Evolutionary conservation across 1,139 yeast species (phyloP).

Genomic region (Fermentozyma sake): DNA sequence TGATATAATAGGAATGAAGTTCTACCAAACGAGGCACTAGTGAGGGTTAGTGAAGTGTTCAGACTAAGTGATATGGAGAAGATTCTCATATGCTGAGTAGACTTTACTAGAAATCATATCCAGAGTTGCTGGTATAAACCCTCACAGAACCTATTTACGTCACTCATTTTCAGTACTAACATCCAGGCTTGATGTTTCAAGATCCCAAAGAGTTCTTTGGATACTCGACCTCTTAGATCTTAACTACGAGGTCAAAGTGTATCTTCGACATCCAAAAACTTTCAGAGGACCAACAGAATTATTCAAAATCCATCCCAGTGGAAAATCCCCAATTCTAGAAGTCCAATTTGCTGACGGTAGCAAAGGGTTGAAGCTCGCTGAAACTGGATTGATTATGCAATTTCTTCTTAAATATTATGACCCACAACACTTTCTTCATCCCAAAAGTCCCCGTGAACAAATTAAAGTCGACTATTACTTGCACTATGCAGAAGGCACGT

Average conservation of each 20-base stretch:
- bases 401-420: constrained; percentile 42
- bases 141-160: too few species aligned
- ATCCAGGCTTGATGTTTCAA: constrained; percentile 44
- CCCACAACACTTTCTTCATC: constrained; percentile 27
- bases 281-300: constrained; percentile 44
- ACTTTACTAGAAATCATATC: too few species aligned
- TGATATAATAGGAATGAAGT: too few species aligned
- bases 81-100: too few species aligned
- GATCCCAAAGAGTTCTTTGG: constrained; percentile 55
- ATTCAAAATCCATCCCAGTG: constrained; percentile 51
- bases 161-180: neutral
- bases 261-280: constrained; percentile 42
- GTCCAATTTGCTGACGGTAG: constrained; percentile 43
- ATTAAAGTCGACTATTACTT: constrained; percentile 46
- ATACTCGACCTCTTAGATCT: constrained; percentile 48
- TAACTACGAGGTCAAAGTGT: constrained; percentile 48
- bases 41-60: too few species aligned
- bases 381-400: constrained; percentile 46
- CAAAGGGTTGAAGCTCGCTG: constrained; percentile 31
- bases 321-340: constrained; percentile 53
- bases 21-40: too few species aligned
- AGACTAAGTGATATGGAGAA: too few species aligned
- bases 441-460: constrained; percentile 27
- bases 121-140: too few species aligned
- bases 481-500: constrained; percentile 55